phyloP scores from a whole-genome alignment of 257 asterid species.

The Echium plantagineum region DNA sequence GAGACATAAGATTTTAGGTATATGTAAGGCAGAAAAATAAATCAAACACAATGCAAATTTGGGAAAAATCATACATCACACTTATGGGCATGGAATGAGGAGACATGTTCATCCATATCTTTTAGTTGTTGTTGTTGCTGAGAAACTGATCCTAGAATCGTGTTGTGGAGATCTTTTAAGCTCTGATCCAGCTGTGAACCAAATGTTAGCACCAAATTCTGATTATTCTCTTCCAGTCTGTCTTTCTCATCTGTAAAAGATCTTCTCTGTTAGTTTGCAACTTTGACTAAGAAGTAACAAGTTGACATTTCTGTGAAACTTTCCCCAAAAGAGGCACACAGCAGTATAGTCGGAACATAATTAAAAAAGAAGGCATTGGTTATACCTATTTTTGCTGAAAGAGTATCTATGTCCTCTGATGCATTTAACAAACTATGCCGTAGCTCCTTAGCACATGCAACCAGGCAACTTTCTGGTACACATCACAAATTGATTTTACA shows the following conservation, averaged over 20 bases:
- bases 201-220: conserved; percentile 39
- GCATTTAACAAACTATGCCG: conserved; percentile 50
- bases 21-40: conserved; percentile 10
- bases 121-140: conserved; percentile 60
- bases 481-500: conserved; percentile 6
- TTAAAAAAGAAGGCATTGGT: background rate
- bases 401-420: conserved; percentile 48
- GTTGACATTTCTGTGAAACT: background rate
- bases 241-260: conserved; percentile 55
- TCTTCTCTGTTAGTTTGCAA: conserved; percentile 6
- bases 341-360: background rate
- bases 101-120: conserved; percentile 36
- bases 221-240: conserved; percentile 57
- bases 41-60: background rate
- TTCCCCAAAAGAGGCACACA: background rate
- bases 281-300: background rate
- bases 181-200: conserved; percentile 52
- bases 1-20: conserved; percentile 12
- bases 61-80: conserved; percentile 33
- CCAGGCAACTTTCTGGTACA: conserved; percentile 45
- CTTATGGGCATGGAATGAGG: conserved; percentile 51
- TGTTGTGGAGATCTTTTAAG: conserved; percentile 53
- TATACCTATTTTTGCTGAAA: conserved; percentile 60
- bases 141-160: conserved; percentile 39
- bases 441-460: conserved; percentile 56